Percentiles rank a stretch among this genome's conserved stretches.
These are phyloP conservation scores for Herpotrichia juniperi DNA, from an alignment of 2,329 filamentous ascomycete genomes.

Conservation along the genomic window DNA sequence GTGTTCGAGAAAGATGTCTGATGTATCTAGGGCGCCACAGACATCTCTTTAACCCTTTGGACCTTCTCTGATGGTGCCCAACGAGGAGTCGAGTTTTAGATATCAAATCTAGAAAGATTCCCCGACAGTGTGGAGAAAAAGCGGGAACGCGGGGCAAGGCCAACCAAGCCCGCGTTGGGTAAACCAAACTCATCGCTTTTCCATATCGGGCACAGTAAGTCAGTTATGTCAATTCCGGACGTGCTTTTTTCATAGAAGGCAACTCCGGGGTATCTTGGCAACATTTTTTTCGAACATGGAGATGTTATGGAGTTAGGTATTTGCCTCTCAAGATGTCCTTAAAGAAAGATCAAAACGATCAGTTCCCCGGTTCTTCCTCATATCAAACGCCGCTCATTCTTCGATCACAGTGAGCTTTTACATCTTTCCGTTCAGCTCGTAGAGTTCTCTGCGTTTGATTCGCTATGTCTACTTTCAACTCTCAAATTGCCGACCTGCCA, in stretches of 20 bases:
- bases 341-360: neutral
- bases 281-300: neutral
- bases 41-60: neutral
- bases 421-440: too few relatives aligned
- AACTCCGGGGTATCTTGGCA: neutral
- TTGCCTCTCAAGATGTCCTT: neutral
- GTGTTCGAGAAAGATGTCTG: neutral
- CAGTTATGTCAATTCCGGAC: neutral
- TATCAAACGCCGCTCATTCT: too few relatives aligned
- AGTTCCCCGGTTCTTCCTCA: neutral
- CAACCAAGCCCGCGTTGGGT: neutral
- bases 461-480: slow-evolving; percentile 15
- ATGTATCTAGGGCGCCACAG: neutral
- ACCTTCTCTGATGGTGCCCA: neutral
- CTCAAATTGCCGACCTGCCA: slow-evolving; percentile 14
- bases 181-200: neutral
- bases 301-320: too few relatives aligned
- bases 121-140: neutral
- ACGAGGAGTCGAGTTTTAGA: neutral
- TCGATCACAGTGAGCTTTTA: too few relatives aligned
- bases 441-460: too few relatives aligned
- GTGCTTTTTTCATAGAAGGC: neutral
- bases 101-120: neutral
- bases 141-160: neutral
- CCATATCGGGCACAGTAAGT: neutral